Percentiles rank a stretch among this genome's conserved stretches.
Evolutionary conservation across 2,329 filamentous ascomycete genomes (phyloP).

Genomic region (Colletotrichum filicis): DNA sequence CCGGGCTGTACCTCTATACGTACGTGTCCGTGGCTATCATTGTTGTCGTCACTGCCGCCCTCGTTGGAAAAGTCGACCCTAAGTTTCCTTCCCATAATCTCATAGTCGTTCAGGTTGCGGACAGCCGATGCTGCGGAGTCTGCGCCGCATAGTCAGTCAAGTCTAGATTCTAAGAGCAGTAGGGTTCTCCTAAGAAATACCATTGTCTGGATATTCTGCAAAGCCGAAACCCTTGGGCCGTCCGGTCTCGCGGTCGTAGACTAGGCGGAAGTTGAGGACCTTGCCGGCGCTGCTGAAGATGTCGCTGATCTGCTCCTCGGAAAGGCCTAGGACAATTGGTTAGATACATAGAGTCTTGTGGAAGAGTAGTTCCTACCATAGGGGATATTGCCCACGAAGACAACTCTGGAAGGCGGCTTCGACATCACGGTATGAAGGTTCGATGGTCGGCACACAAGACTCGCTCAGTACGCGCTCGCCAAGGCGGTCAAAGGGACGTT

Average conservation of each 20-base stretch:
- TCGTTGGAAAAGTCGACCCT: slow-evolving; percentile 97
- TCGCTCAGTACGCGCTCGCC: not conserved
- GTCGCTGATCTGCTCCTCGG: slow-evolving; percentile 94
- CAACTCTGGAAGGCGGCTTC: slow-evolving; percentile 81
- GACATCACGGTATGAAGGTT: slow-evolving; percentile 66
- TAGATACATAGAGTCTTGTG: not conserved
- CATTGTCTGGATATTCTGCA: slow-evolving; percentile 92
- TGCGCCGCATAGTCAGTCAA: slow-evolving; percentile 40
- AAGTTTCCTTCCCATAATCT: slow-evolving; percentile 94
- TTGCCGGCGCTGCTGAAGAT: slow-evolving; percentile 92
- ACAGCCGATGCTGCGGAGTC: slow-evolving; percentile 91
- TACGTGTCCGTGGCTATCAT: slow-evolving; percentile 45
- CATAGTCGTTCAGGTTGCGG: slow-evolving; percentile 93
- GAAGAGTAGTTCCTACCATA: slow-evolving; percentile 67
- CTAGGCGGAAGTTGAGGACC: slow-evolving; percentile 90
- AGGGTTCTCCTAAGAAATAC: slow-evolving; percentile 50
- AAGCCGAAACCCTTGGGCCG: slow-evolving; percentile 97
- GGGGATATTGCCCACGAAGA: slow-evolving; percentile 89
- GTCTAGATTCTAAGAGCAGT: too few relatives aligned
- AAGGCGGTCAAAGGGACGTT: not conserved
- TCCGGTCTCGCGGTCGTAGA: slow-evolving; percentile 95
- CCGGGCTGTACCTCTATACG: not conserved
- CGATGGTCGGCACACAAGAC: not conserved
- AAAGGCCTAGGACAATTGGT: slow-evolving; percentile 72
- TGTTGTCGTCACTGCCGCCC: slow-evolving; percentile 77